Evolutionary conservation across 2,329 filamentous ascomycete species (phyloP).

Genomic region (Penicillium olsonii): DNA sequence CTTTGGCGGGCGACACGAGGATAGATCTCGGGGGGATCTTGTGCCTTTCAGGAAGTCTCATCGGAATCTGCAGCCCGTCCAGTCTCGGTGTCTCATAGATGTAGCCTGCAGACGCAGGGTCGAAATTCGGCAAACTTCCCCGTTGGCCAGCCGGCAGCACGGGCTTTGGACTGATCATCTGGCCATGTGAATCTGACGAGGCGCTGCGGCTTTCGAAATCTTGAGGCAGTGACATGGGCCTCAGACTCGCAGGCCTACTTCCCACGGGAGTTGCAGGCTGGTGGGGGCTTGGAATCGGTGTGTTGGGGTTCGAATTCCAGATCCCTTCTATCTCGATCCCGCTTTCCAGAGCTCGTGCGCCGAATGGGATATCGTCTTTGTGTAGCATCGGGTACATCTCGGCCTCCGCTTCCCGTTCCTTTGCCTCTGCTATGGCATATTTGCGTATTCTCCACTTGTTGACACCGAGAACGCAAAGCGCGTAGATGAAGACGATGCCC

Average conservation of each 20-base stretch:
- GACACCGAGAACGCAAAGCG: slow-evolving; percentile 63
- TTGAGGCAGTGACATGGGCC: neutral
- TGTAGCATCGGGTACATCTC: slow-evolving; percentile 58
- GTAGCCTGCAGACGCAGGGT: slow-evolving; percentile 9
- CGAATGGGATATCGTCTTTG: slow-evolving; percentile 73
- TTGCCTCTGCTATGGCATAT: slow-evolving; percentile 66
- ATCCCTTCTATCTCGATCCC: slow-evolving; percentile 85
- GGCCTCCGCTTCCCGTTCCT: slow-evolving; percentile 57
- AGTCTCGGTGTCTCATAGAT: slow-evolving; percentile 7
- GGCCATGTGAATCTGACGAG: slow-evolving; percentile 2
- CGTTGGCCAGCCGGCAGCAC: slow-evolving; percentile 5
- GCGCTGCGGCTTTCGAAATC: neutral
- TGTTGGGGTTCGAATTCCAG: slow-evolving; percentile 63
- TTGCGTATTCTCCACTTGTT: slow-evolving; percentile 61
- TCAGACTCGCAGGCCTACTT: slow-evolving; percentile 17
- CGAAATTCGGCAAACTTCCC: slow-evolving; percentile 1
- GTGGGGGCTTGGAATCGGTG: slow-evolving; percentile 29
- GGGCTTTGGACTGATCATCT: neutral
- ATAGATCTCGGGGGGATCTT: neutral
- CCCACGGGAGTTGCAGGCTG: slow-evolving; percentile 24
- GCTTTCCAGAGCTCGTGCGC: slow-evolving; percentile 78
- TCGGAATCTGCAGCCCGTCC: slow-evolving; percentile 5
- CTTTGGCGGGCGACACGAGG: slow-evolving; percentile 2
- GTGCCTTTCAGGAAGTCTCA: neutral
- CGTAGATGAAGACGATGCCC: slow-evolving; percentile 67